Conservation (phyloP, 805 yeast genomes). For the Metschnikowia peoriensis region DNA sequence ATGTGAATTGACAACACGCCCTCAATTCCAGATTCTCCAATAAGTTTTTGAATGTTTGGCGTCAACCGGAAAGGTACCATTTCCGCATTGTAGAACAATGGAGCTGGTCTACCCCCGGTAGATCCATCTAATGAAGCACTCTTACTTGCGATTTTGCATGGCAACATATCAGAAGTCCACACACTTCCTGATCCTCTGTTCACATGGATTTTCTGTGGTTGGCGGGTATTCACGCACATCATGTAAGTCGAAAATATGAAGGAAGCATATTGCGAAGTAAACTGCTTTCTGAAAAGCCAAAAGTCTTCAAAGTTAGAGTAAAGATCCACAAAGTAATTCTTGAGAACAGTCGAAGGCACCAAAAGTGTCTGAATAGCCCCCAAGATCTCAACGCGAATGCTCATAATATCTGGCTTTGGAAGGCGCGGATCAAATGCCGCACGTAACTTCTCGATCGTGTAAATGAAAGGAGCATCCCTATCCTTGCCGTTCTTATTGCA, state of each 20-base stretch:
- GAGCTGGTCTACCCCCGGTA: conserved; percentile 57
- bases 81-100: conserved; percentile 87
- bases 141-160: conserved; percentile 69
- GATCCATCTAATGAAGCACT: conserved; percentile 48
- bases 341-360: conserved; percentile 82
- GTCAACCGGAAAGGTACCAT: conserved; percentile 95
- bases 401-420: conserved; percentile 88
- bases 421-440: conserved; percentile 92
- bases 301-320: conserved; percentile 86
- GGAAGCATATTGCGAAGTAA: conserved; percentile 91
- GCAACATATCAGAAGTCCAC: conserved; percentile 94
- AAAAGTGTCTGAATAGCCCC: conserved; percentile 83
- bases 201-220: conserved; percentile 89
- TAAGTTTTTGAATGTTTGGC: conserved; percentile 89
- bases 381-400: conserved; percentile 87
- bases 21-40: conserved; percentile 92
- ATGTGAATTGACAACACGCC: conserved; percentile 86
- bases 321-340: conserved; percentile 67
- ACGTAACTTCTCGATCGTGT: conserved; percentile 77
- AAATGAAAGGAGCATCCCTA: conserved; percentile 88
- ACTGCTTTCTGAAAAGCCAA: conserved; percentile 96
- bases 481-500: conserved; percentile 71
- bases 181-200: conserved; percentile 81
- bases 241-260: conserved; percentile 89
- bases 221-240: conserved; percentile 90